Conservation (phyloP, 164 flowering plant genomes). For the Nymphaea colorata region DNA sequence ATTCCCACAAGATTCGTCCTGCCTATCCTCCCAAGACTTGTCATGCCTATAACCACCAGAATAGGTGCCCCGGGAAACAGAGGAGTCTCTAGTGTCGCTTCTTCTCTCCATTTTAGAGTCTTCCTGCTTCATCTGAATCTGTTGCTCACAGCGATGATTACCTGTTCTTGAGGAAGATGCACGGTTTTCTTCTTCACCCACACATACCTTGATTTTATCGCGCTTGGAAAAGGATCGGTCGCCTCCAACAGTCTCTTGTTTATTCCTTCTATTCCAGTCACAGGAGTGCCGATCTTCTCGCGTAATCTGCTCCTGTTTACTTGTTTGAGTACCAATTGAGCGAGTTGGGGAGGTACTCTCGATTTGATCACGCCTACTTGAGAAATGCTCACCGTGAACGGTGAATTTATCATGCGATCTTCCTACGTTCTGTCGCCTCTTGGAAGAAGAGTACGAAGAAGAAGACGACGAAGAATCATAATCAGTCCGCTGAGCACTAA, state of each 20-base stretch:
- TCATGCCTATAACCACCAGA: background rate
- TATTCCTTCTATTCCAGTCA: background rate
- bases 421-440: background rate
- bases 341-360: background rate
- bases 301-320: too few relatives aligned
- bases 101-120: background rate
- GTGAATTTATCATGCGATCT: background rate
- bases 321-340: background rate
- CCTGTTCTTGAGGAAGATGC: slow-evolving; percentile 7
- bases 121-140: slow-evolving; percentile 1
- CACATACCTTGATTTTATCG: background rate
- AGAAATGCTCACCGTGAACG: background rate
- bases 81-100: background rate
- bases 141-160: background rate
- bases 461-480: background rate
- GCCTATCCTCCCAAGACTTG: background rate
- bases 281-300: too few relatives aligned
- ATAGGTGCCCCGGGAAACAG: background rate
- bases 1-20: too few relatives aligned
- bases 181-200: slow-evolving; percentile 12
- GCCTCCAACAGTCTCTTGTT: background rate
- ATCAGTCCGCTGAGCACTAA: background rate
- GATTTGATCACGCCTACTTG: background rate
- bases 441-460: background rate
- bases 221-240: background rate